Percentiles rank a stretch among this genome's conserved stretches.
Conservation (phyloP, 1,284 basidiomycete genomes). For the Pascua sp. region DNA sequence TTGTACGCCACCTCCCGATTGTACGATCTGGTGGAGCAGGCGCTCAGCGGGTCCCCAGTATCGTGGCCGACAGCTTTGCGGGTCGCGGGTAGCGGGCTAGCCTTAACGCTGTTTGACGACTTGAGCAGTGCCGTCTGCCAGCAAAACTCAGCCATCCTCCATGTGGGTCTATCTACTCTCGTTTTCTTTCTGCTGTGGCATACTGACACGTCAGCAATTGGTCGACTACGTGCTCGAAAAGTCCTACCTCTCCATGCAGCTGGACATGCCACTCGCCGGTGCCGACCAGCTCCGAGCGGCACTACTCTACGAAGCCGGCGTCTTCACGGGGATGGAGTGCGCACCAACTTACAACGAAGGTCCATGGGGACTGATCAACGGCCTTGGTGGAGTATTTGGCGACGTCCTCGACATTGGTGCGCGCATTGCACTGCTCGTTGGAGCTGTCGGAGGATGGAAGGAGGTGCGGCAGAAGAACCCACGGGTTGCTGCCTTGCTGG, state of each 20-base stretch:
- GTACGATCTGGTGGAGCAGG: constrained; percentile 6
- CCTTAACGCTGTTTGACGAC: neutral
- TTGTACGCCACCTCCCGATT: constrained; percentile 7
- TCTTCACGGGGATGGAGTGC: constrained; percentile 29
- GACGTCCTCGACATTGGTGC: constrained; percentile 1
- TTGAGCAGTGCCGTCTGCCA: neutral
- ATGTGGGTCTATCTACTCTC: neutral
- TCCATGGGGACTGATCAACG: constrained; percentile 8
- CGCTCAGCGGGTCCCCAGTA: constrained; percentile 1
- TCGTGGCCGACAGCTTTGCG: constrained; percentile 5
- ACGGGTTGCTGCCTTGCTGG: neutral
- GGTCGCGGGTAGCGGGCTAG: neutral
- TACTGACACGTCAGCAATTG: constrained; percentile 54
- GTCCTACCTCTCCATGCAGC: constrained; percentile 68
- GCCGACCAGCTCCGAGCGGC: constrained; percentile 66
- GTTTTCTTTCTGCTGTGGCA: neutral
- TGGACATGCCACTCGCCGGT: constrained; percentile 70
- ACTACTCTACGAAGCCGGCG: constrained; percentile 69
- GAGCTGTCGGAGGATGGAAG: constrained; percentile 2
- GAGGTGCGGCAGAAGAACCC: neutral
- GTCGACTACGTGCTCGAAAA: constrained; percentile 69
- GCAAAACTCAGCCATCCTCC: neutral
- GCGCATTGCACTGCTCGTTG: constrained; percentile 3
- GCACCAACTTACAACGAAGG: constrained; percentile 3
- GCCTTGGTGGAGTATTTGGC: constrained; percentile 5